These are phyloP conservation scores for Colletotrichum sp. DNA, from an alignment of 2,329 filamentous ascomycete genomes.

Conservation along the genomic window DNA sequence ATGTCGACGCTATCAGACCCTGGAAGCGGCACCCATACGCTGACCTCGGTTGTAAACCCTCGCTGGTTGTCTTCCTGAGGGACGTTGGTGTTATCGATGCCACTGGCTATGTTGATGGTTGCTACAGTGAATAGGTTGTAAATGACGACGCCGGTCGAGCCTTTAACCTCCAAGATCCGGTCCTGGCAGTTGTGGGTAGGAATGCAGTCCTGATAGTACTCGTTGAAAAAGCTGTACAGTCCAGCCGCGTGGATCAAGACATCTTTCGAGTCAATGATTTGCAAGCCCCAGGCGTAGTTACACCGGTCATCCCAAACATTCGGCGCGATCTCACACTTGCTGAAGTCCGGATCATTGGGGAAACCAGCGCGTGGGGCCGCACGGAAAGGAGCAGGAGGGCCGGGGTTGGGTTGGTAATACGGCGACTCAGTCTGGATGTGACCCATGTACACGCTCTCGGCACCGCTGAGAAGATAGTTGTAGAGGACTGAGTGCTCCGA, in stretches of 20 bases:
- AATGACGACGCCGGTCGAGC: conserved; percentile 25
- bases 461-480: conserved; percentile 50
- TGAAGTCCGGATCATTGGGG: not conserved
- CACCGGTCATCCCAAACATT: not conserved
- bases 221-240: conserved; percentile 30
- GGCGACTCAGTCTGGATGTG: conserved; percentile 41
- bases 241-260: conserved; percentile 26
- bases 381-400: not conserved
- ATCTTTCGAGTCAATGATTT: conserved; percentile 23
- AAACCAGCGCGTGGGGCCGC: not conserved
- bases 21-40: conserved; percentile 27
- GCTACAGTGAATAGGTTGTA: conserved; percentile 26
- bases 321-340: not conserved
- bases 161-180: conserved; percentile 19
- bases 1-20: conserved; percentile 23
- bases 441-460: conserved; percentile 46
- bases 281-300: conserved; percentile 25
- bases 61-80: not conserved
- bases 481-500: conserved; percentile 52
- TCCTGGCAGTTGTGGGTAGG: conserved; percentile 27
- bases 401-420: not conserved
- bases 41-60: conserved; percentile 29
- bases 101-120: conserved; percentile 14
- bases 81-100: not conserved
- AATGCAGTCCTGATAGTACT: conserved; percentile 28